These are phyloP conservation scores for Termitomyces sp. DNA, from an alignment of 768 basidiomycete species.

Conservation along the genomic window DNA sequence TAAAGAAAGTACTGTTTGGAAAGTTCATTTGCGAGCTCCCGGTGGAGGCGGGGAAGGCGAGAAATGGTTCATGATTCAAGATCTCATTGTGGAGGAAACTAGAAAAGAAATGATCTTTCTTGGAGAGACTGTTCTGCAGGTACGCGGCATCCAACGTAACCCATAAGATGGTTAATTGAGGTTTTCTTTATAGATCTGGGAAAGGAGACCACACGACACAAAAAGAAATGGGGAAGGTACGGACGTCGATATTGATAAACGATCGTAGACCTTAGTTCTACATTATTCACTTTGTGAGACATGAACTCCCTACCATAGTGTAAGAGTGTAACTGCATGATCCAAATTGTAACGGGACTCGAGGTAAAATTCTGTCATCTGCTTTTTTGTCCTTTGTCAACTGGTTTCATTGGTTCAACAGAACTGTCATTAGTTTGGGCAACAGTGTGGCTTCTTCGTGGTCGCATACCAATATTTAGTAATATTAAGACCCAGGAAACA, in stretches of 20 bases:
- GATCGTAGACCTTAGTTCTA: not conserved
- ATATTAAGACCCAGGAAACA: not conserved
- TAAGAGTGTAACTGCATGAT: not conserved
- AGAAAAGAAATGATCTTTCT: slow-evolving; percentile 97
- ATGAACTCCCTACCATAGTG: not conserved
- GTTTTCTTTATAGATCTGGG: slow-evolving; percentile 49
- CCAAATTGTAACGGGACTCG: not conserved
- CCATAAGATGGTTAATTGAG: slow-evolving; percentile 9
- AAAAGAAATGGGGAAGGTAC: slow-evolving; percentile 21
- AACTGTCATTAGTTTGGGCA: not conserved
- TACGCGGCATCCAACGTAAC: slow-evolving; percentile 23
- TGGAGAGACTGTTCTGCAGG: slow-evolving; percentile 95
- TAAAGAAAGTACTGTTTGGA: slow-evolving; percentile 90
- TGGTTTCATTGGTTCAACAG: not conserved
- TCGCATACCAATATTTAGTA: too few relatives aligned
- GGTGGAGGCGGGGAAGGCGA: slow-evolving; percentile 77
- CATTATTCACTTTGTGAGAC: not conserved
- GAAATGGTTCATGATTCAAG: slow-evolving; percentile 96
- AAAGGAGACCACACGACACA: slow-evolving; percentile 36
- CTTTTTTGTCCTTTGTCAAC: not conserved
- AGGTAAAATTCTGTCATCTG: not conserved
- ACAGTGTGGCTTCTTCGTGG: slow-evolving; percentile 2
- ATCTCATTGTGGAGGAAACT: slow-evolving; percentile 95
- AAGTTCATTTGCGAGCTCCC: slow-evolving; percentile 77
- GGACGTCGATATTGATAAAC: slow-evolving; percentile 25